Percentiles rank a stretch among this genome's conserved stretches.
Conservation (phyloP, 805 yeast species). For the Cyberlindnera nakhonratchasimensis region DNA sequence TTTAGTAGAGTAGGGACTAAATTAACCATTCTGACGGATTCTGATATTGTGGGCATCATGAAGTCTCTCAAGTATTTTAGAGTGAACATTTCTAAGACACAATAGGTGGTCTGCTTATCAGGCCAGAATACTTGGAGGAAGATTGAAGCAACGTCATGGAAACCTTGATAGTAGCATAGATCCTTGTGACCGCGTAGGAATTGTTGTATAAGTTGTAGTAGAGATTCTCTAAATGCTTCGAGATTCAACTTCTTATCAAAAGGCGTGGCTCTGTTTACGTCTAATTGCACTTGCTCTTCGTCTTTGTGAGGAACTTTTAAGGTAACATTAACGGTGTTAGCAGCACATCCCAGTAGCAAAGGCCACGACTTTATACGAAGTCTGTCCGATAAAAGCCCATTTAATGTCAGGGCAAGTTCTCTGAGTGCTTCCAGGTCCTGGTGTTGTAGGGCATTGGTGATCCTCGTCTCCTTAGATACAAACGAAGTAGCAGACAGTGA, state of each 20-base stretch:
- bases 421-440: background rate
- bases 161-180: slow-evolving; percentile 86
- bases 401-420: background rate
- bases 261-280: slow-evolving; percentile 69
- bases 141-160: slow-evolving; percentile 79
- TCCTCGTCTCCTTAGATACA: background rate
- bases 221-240: slow-evolving; percentile 19
- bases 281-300: slow-evolving; percentile 76
- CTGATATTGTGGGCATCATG: slow-evolving; percentile 67
- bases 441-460: background rate
- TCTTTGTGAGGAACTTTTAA: slow-evolving; percentile 57
- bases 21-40: slow-evolving; percentile 61
- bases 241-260: slow-evolving; percentile 32
- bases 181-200: slow-evolving; percentile 59
- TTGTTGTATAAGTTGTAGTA: slow-evolving; percentile 41
- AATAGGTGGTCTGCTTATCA: slow-evolving; percentile 29
- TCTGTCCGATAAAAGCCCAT: background rate
- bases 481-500: no score
- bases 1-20: slow-evolving; percentile 63
- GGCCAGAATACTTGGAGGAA: slow-evolving; percentile 50
- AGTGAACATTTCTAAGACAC: slow-evolving; percentile 48
- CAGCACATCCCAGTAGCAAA: slow-evolving; percentile 10
- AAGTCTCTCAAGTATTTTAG: slow-evolving; percentile 72
- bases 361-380: slow-evolving; percentile 45
- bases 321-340: no score